A percentile compares a stretch with the other conserved stretches of the same genome.
Evolutionary conservation across 2,329 filamentous ascomycete species (phyloP).

Genomic region (Chrysosphaeria jannelii): DNA sequence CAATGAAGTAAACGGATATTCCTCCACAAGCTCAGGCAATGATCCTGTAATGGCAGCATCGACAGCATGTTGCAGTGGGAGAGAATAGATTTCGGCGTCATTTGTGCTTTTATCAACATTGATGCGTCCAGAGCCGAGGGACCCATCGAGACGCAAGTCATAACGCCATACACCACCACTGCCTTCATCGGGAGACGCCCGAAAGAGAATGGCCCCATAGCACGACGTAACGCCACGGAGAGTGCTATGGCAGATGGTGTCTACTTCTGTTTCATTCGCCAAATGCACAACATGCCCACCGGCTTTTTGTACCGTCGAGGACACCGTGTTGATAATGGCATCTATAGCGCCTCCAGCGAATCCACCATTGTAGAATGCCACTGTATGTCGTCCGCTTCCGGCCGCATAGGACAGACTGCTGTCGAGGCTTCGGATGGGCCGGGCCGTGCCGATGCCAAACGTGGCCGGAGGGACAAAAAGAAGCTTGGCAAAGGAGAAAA

Average conservation of each 20-base stretch:
- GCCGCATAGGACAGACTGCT: conserved; percentile 28
- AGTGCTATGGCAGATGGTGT: conserved; percentile 22
- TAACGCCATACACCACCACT: conserved; percentile 50
- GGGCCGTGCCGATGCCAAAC: conserved; percentile 38
- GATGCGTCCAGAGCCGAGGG: conserved; percentile 32
- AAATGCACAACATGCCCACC: conserved; percentile 14
- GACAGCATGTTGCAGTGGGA: conserved; percentile 54
- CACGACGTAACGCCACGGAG: conserved; percentile 37
- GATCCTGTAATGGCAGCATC: conserved; percentile 37
- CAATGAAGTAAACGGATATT: conserved; percentile 49
- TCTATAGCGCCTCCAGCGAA: conserved; percentile 39
- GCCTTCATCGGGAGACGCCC: conserved; percentile 45
- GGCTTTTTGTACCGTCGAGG: conserved; percentile 20
- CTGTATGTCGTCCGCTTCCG: conserved; percentile 26
- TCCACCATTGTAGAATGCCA: conserved; percentile 57
- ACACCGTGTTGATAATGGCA: conserved; percentile 32
- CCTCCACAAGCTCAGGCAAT: conserved; percentile 10
- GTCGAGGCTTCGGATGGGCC: conserved; percentile 29
- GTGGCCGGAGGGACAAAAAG: conserved; percentile 51
- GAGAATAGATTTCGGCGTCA: conserved; percentile 39
- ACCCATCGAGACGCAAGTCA: conserved; percentile 46
- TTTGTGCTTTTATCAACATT: conserved; percentile 34
- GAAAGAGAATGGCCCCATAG: conserved; percentile 42
- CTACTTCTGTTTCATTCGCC: conserved; percentile 7
- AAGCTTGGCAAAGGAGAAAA: conserved; percentile 45